phyloP scores from a whole-genome alignment of 2,329 filamentous ascomycete species.

The Aspergillus bombycis region DNA sequence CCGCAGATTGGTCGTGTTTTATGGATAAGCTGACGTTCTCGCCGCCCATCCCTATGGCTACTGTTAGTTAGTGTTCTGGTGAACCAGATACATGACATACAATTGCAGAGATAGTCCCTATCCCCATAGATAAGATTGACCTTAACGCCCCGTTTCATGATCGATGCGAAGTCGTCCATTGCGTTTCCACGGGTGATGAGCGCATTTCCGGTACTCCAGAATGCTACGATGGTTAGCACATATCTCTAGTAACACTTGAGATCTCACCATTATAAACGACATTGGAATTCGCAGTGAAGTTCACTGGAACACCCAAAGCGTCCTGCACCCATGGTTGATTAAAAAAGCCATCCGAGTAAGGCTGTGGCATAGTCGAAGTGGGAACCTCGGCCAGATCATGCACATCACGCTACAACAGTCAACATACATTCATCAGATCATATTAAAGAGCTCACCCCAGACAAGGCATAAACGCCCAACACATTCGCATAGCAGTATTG shows the following conservation, averaged over 20 bases:
- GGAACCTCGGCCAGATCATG: neutral
- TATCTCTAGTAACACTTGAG: neutral
- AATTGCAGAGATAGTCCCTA: constrained; percentile 11
- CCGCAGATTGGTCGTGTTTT: neutral
- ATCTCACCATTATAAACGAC: neutral
- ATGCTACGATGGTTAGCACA: neutral
- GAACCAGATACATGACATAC: neutral
- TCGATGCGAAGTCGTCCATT: constrained; percentile 9
- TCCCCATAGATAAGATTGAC: constrained; percentile 10
- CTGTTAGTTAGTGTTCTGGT: too few species aligned
- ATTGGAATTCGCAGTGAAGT: neutral
- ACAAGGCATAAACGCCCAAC: neutral
- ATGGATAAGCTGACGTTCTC: constrained; percentile 12
- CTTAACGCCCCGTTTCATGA: constrained; percentile 5
- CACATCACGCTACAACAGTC: neutral
- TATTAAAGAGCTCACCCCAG: neutral
- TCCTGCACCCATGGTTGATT: neutral
- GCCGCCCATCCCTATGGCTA: neutral
- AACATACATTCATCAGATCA: neutral
- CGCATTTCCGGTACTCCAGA: constrained; percentile 7
- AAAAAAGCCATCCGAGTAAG: neutral
- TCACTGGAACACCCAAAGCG: neutral
- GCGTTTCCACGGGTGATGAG: constrained; percentile 6
- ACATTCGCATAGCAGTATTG: constrained; percentile 1
- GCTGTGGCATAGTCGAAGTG: neutral